A percentile compares a stretch with the other conserved stretches of the same genome.
Conservation (phyloP, 140 eudicot species). For the Ambrosia hybrid region DNA sequence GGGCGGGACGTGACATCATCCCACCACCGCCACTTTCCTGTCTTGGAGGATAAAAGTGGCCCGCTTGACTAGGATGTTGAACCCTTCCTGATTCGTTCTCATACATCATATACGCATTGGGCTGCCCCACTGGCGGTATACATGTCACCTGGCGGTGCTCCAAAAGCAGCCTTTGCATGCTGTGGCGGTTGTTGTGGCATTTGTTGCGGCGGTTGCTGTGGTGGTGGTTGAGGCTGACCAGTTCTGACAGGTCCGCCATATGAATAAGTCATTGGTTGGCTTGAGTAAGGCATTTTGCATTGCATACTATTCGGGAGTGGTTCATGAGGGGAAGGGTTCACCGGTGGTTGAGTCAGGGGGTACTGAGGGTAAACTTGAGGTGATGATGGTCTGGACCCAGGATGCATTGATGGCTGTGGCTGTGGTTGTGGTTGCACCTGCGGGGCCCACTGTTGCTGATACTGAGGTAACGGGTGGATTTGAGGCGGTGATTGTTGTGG, state of each 20-base stretch:
- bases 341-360: slow-evolving; percentile 43
- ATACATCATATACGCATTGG: slow-evolving; percentile 66
- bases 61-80: slow-evolving; percentile 38
- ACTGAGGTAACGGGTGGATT: slow-evolving; percentile 34
- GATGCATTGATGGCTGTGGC: slow-evolving; percentile 50
- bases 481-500: not conserved
- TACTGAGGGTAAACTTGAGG: slow-evolving; percentile 54
- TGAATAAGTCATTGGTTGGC: slow-evolving; percentile 53
- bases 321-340: slow-evolving; percentile 40
- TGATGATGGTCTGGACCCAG: slow-evolving; percentile 53
- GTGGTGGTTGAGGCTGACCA: slow-evolving; percentile 53
- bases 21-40: slow-evolving; percentile 30
- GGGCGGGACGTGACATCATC: slow-evolving; percentile 46
- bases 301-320: slow-evolving; percentile 55
- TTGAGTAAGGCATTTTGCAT: slow-evolving; percentile 64
- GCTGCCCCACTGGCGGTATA: slow-evolving; percentile 42
- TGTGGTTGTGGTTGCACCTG: slow-evolving; percentile 22
- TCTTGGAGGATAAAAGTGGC: slow-evolving; percentile 61
- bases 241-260: slow-evolving; percentile 58
- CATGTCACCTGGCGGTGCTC: slow-evolving; percentile 62
- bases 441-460: slow-evolving; percentile 81
- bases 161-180: slow-evolving; percentile 60
- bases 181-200: slow-evolving; percentile 27
- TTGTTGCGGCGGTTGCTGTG: slow-evolving; percentile 39
- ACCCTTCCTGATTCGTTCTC: slow-evolving; percentile 63